Conservation (phyloP, 169 alveolate species). For the Plasmodium blacklocki region DNA sequence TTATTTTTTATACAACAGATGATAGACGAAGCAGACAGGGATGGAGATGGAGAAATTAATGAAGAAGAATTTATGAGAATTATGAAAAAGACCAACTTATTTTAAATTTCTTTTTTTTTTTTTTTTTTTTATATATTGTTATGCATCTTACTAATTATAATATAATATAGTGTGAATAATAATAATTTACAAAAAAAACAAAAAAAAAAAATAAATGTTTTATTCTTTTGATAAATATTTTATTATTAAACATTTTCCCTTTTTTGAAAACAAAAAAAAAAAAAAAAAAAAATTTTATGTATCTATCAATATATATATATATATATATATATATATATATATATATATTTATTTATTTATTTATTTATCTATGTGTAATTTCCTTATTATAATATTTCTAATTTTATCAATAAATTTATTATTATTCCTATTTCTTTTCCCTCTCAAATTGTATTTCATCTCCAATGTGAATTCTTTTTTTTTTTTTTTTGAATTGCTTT, state of each 20-base stretch:
- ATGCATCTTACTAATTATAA: not conserved
- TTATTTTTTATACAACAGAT: constrained; percentile 86
- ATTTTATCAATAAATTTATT: not conserved
- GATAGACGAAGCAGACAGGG: constrained; percentile 99
- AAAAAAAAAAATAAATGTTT: too few species aligned
- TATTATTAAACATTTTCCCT: too few species aligned
- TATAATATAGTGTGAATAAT: not conserved
- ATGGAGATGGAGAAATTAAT: constrained; percentile 97
- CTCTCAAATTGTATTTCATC: constrained; percentile 26
- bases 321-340: not conserved
- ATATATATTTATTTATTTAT: not conserved
- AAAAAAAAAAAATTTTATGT: too few species aligned
- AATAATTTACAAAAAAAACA: not conserved
- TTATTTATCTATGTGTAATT: not conserved
- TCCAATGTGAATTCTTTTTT: constrained; percentile 35
- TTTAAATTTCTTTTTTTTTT: constrained; percentile 78
- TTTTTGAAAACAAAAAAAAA: too few species aligned
- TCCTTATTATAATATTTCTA: not conserved
- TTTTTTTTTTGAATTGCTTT: constrained; percentile 57
- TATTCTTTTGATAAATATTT: not conserved
- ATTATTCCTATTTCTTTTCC: not conserved
- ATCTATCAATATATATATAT: too few species aligned
- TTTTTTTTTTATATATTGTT: constrained; percentile 1
- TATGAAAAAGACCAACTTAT: constrained; percentile 97
- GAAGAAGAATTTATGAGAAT: constrained; percentile 98